Evolutionary conservation across 441 rosid genomes (phyloP).

Genomic region (Rhodomyrtus psidioides): DNA sequence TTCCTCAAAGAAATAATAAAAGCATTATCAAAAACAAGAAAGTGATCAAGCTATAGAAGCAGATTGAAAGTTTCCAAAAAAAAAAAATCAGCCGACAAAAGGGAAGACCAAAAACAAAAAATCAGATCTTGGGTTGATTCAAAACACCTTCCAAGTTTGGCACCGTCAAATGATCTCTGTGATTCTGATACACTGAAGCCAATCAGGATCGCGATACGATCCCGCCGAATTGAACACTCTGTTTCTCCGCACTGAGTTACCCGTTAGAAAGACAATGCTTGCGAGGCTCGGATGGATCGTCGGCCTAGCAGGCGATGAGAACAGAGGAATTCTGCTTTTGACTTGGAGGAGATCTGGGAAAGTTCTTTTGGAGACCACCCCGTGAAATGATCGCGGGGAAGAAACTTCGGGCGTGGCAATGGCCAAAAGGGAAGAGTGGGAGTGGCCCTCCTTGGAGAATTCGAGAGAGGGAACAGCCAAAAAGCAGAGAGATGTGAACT

Average conservation of each 20-base stretch:
- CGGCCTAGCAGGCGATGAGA: not conserved
- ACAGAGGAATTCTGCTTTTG: not conserved
- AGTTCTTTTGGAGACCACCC: not conserved
- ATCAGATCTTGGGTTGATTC: not conserved
- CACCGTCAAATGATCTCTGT: not conserved
- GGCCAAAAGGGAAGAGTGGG: not conserved
- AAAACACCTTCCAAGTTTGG: not conserved
- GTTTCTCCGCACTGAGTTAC: not conserved
- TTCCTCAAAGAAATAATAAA: not conserved
- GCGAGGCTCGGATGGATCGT: not conserved
- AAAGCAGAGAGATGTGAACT: not conserved
- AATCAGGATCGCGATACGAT: not conserved
- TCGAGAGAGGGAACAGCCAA: not conserved
- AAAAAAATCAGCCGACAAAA: not conserved
- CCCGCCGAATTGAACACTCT: not conserved
- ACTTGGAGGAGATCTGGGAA: not conserved
- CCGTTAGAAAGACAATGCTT: not conserved
- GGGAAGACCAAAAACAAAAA: not conserved
- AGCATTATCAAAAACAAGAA: not conserved
- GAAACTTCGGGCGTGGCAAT: not conserved
- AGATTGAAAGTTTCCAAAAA: not conserved
- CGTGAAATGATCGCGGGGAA: not conserved
- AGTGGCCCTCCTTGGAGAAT: not conserved
- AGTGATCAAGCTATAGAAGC: not conserved
- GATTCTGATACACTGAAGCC: not conserved